Conservation (phyloP, 108 stramenopile genomes). For the Tribonema minus region DNA sequence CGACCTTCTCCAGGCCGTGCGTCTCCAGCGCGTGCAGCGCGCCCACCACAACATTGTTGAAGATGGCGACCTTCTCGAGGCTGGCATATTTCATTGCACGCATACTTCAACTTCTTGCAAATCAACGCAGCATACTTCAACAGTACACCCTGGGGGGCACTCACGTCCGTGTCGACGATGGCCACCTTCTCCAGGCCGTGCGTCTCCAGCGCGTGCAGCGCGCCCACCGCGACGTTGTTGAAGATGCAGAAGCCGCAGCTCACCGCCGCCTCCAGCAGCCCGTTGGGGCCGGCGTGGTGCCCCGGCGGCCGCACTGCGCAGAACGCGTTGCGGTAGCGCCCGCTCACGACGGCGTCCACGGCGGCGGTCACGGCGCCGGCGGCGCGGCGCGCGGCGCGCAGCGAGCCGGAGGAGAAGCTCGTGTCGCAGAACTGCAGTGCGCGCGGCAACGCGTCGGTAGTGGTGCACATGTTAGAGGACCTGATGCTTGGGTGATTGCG, state of each 20-base stretch:
- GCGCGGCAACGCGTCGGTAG: too few species aligned
- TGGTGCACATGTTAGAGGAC: too few species aligned
- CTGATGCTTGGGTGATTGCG: too few species aligned
- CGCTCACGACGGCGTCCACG: conserved; percentile 55
- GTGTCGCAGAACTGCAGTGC: conserved; percentile 26
- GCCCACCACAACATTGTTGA: conserved; percentile 92
- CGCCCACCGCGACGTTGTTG: conserved; percentile 93
- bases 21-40: conserved; percentile 84
- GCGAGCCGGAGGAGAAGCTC: too few species aligned
- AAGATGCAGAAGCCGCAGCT: conserved; percentile 91
- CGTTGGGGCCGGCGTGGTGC: conserved; percentile 90
- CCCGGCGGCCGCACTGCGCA: conserved; percentile 94
- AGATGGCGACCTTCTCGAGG: too few species aligned
- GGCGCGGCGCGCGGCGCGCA: conserved; percentile 10
- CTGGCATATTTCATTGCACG: not conserved
- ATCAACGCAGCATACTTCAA: not conserved
- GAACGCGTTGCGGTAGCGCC: conserved; percentile 75
- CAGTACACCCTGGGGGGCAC: not conserved
- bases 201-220: conserved; percentile 79
- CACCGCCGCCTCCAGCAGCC: conserved; percentile 79
- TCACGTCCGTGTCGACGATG: too few species aligned
- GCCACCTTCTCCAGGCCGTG: too few species aligned
- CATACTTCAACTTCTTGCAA: not conserved
- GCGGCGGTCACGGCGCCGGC: conserved; percentile 44
- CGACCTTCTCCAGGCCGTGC: conserved; percentile 55